Percentiles rank a stretch among this genome's conserved stretches.
Evolutionary conservation across 352 stramenopile species (phyloP).

Genomic region (Phytophthora meadii): DNA sequence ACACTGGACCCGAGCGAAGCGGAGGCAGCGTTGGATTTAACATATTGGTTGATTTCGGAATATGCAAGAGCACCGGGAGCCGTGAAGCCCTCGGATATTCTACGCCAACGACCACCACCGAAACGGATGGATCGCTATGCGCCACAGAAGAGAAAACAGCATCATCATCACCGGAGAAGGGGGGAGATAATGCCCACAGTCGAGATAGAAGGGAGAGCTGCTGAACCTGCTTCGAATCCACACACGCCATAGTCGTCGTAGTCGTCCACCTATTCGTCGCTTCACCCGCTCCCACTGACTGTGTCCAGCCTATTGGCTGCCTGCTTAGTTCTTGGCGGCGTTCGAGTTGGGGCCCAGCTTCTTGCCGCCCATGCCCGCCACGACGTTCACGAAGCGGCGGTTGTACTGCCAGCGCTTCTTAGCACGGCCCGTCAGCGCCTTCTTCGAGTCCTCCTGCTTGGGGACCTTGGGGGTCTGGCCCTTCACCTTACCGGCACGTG

Average conservation of each 20-base stretch:
- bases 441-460: conserved; percentile 98
- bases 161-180: conserved; percentile 8
- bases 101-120: conserved; percentile 38
- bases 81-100: conserved; percentile 25
- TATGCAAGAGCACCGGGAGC: conserved; percentile 41
- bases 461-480: conserved; percentile 99
- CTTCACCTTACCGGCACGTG: conserved; percentile 99
- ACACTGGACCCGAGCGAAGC: conserved; percentile 34
- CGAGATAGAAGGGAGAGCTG: conserved; percentile 7
- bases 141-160: conserved; percentile 36
- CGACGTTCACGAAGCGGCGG: conserved; percentile 99
- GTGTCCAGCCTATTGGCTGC: conserved; percentile 16
- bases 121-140: conserved; percentile 24
- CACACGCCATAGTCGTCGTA: conserved; percentile 2
- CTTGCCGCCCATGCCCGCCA: conserved; percentile 97
- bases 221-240: conserved; percentile 24
- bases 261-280: conserved; percentile 10
- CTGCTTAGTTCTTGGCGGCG: conserved; percentile 91
- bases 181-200: conserved; percentile 14
- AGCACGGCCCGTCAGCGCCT: conserved; percentile 96
- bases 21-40: conserved; percentile 48
- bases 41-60: conserved; percentile 65
- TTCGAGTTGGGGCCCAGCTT: conserved; percentile 98
- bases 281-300: conserved; percentile 4
- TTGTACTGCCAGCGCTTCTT: conserved; percentile 99